phyloP scores from a whole-genome alignment of 805 yeast species.

The Kuraishia ogatae region DNA sequence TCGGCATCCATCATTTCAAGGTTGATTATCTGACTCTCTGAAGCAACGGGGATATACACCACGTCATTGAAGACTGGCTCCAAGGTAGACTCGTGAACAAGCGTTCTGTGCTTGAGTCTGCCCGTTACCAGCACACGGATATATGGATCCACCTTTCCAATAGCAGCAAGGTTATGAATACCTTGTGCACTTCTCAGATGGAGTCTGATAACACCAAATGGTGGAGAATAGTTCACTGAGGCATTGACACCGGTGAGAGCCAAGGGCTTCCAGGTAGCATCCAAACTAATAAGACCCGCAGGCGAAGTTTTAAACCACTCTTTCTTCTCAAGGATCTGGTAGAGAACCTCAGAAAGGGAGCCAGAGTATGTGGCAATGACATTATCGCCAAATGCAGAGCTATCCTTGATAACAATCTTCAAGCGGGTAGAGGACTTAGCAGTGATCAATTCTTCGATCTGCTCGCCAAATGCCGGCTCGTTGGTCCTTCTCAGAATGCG shows the following conservation, averaged over 20 bases:
- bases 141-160: conserved; percentile 74
- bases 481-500: conserved; percentile 60
- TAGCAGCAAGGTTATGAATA: conserved; percentile 48
- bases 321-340: conserved; percentile 40
- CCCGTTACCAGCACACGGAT: conserved; percentile 52
- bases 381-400: conserved; percentile 37
- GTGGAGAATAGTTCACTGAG: conserved; percentile 37
- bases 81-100: conserved; percentile 40
- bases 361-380: conserved; percentile 46
- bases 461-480: conserved; percentile 66
- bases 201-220: conserved; percentile 61
- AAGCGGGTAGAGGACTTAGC: conserved; percentile 50
- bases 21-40: conserved; percentile 49
- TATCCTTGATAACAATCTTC: conserved; percentile 52
- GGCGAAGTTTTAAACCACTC: conserved; percentile 43
- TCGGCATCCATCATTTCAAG: conserved; percentile 63
- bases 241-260: conserved; percentile 41
- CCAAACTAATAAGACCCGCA: conserved; percentile 43
- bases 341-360: conserved; percentile 44
- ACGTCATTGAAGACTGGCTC: conserved; percentile 56
- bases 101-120: conserved; percentile 45
- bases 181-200: conserved; percentile 46
- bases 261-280: conserved; percentile 66
- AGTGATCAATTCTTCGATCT: conserved; percentile 51
- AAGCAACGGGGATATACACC: conserved; percentile 49